Base-by-base conservation (phyloP, 495 filamentous ascomycete genomes). In the Daldinia bambusicola region DNA sequence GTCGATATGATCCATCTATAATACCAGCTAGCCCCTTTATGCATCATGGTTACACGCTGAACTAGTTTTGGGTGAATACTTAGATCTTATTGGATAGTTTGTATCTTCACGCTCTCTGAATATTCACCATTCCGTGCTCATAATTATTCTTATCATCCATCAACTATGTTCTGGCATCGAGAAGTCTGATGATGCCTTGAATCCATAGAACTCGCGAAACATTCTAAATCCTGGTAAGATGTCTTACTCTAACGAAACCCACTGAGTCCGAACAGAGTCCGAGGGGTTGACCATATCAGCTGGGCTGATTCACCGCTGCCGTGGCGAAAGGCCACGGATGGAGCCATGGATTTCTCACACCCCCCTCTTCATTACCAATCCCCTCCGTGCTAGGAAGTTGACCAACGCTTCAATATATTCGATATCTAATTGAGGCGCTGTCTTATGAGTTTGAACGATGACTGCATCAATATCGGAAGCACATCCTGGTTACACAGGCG, bases 401-500 rank as follows among this genome's bases (percentile, higher is more conserved):
- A 9, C 34, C 31, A 51, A 37, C 22, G n/a, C 6, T 14, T 38
- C 26, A 36, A 63, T 14, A 31, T 34, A 40, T 32, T 30, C 13
- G 51, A 22, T 14, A 51, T 57, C n/a, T 30, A 41, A 55, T 20
- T 7, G 57, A 43, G 41, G 50, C 14, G 34, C 38, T 34, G 18
- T 22, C 18, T 26, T 13, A 22, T 14, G 50, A 26, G 43, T 43
- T 52, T 43, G 40, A 43, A 45, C n/a, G 61, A 50, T 20, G 40
- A 41, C 40, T 40, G 55, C 40, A 34, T 40, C 41, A 41, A 52
- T 38, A 52, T 52, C 34, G 60, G 59, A 52, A 31, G 36, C 41
- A 60, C 52, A 32, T 8, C 16, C 31, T 38, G 12, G 70, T 72
- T 63, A 57, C 61, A 68, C 55, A n/a, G 26, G 14, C 60, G 32